These are phyloP conservation scores for Colletotrichum filicis DNA, from an alignment of 2,329 filamentous ascomycete species.

Conservation along the genomic window DNA sequence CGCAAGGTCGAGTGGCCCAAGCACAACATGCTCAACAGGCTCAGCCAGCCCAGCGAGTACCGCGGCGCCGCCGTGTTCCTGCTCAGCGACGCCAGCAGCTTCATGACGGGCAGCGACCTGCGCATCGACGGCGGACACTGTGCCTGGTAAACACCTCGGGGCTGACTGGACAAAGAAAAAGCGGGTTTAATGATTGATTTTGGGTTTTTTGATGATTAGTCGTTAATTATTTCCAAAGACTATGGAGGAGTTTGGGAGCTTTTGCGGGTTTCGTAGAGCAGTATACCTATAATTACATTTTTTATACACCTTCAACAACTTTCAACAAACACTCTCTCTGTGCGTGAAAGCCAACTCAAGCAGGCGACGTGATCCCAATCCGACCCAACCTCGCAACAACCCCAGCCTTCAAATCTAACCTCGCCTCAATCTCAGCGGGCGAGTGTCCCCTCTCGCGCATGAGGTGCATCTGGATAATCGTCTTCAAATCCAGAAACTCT, in stretches of 20 bases:
- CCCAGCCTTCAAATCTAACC: conserved; percentile 56
- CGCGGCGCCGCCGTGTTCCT: conserved; percentile 70
- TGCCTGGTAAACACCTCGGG: conserved; percentile 58
- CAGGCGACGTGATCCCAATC: conserved; percentile 41
- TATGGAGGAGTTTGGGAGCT: conserved; percentile 8
- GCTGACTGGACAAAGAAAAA: conserved; percentile 1
- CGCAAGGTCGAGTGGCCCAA: conserved; percentile 76
- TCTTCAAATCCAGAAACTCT: conserved; percentile 60
- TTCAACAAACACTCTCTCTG: not conserved
- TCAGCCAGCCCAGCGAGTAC: conserved; percentile 77
- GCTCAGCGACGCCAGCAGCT: conserved; percentile 52
- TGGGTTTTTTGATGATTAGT: conserved; percentile 10
- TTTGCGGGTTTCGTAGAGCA: conserved; percentile 3
- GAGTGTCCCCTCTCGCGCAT: conserved; percentile 54
- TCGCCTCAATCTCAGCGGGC: conserved; percentile 56
- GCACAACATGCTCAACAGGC: conserved; percentile 84
- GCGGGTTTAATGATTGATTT: not conserved
- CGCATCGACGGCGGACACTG: conserved; percentile 78
- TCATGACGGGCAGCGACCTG: conserved; percentile 66
- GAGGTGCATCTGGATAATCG: conserved; percentile 57
- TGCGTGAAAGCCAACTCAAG: not conserved
- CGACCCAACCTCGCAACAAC: conserved; percentile 58
- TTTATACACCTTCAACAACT: not conserved
- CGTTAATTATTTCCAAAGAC: conserved; percentile 22
- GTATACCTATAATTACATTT: conserved; percentile 27